Percentiles rank a stretch among this genome's conserved stretches.
Evolutionary conservation across 2,329 filamentous ascomycete species (phyloP).

Genomic region (Paraphaeosphaeria minitans): DNA sequence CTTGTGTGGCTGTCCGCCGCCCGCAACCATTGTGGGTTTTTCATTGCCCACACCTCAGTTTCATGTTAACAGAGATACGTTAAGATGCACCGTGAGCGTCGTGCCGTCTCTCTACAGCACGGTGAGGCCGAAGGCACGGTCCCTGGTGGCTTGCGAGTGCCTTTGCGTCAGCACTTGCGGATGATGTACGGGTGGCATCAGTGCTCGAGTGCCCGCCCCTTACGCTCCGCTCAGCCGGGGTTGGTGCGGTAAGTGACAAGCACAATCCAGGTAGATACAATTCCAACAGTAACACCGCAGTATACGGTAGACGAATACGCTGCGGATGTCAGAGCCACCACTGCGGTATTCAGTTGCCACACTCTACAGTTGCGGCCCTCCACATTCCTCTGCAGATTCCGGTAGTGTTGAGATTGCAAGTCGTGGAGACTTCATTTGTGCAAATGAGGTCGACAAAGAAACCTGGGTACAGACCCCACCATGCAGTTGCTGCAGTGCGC

Average conservation of each 20-base stretch:
- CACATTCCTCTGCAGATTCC: slow-evolving; percentile 39
- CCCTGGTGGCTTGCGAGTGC: neutral
- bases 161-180: slow-evolving; percentile 8
- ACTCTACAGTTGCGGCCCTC: slow-evolving; percentile 24
- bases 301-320: slow-evolving; percentile 31
- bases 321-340: slow-evolving; percentile 23
- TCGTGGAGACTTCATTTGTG: slow-evolving; percentile 24
- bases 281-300: slow-evolving; percentile 32
- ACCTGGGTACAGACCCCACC: slow-evolving; percentile 35
- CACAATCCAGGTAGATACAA: slow-evolving; percentile 31
- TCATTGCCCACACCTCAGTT: slow-evolving; percentile 14
- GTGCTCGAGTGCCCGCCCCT: slow-evolving; percentile 29
- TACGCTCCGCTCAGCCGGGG: slow-evolving; percentile 32
- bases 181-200: slow-evolving; percentile 10
- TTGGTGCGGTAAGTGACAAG: slow-evolving; percentile 22
- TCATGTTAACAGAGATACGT: slow-evolving; percentile 21
- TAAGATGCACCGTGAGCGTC: slow-evolving; percentile 16
- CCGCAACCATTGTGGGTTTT: slow-evolving; percentile 7
- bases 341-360: slow-evolving; percentile 20
- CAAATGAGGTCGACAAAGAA: slow-evolving; percentile 31
- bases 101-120: slow-evolving; percentile 10
- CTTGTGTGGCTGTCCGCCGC: slow-evolving; percentile 12
- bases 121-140: slow-evolving; percentile 13
- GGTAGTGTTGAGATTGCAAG: slow-evolving; percentile 11
- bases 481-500: slow-evolving; percentile 20